These are phyloP conservation scores for Diaporthe caulivora DNA, from an alignment of 2,329 filamentous ascomycete species.

Conservation along the genomic window DNA sequence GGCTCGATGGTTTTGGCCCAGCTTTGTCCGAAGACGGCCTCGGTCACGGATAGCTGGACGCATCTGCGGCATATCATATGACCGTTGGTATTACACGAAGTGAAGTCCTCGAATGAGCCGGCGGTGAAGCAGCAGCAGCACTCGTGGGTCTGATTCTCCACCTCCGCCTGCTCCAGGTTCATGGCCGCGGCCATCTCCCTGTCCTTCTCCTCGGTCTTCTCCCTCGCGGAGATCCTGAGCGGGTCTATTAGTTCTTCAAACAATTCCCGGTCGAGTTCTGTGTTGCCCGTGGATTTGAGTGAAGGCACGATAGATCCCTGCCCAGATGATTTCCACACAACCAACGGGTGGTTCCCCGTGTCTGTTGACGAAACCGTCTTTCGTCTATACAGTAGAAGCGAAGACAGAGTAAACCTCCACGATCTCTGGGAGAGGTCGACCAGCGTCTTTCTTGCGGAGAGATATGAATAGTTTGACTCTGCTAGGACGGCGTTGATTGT, in stretches of 20 bases:
- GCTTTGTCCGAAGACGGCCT: slow-evolving; percentile 93
- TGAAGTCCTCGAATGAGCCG: slow-evolving; percentile 79
- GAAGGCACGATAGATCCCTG: slow-evolving; percentile 70
- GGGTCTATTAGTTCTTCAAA: slow-evolving; percentile 69
- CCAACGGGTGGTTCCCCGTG: slow-evolving; percentile 71
- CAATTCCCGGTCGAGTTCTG: slow-evolving; percentile 73
- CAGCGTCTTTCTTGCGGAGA: slow-evolving; percentile 77
- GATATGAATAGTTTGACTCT: slow-evolving; percentile 84
- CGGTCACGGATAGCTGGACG: slow-evolving; percentile 83
- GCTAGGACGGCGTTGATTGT: slow-evolving; percentile 84
- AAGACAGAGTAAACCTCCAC: slow-evolving; percentile 81
- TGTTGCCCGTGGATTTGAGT: slow-evolving; percentile 74
- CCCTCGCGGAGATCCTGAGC: slow-evolving; percentile 58
- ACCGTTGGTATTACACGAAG: slow-evolving; percentile 75
- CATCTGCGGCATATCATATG: slow-evolving; percentile 87
- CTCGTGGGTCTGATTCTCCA: slow-evolving; percentile 70
- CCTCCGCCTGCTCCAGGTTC: slow-evolving; percentile 71
- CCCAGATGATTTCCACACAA: slow-evolving; percentile 70
- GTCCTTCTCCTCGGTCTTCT: slow-evolving; percentile 63
- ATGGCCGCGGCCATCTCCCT: slow-evolving; percentile 64
- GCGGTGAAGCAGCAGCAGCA: slow-evolving; percentile 84
- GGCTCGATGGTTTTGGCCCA: slow-evolving; percentile 86
- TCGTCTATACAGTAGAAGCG: slow-evolving; percentile 73
- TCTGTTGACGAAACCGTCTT: slow-evolving; percentile 67
- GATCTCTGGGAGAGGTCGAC: slow-evolving; percentile 78